Evolutionary conservation across 2,329 filamentous ascomycete genomes (phyloP).

Genomic region (Aspergillus intermedius): DNA sequence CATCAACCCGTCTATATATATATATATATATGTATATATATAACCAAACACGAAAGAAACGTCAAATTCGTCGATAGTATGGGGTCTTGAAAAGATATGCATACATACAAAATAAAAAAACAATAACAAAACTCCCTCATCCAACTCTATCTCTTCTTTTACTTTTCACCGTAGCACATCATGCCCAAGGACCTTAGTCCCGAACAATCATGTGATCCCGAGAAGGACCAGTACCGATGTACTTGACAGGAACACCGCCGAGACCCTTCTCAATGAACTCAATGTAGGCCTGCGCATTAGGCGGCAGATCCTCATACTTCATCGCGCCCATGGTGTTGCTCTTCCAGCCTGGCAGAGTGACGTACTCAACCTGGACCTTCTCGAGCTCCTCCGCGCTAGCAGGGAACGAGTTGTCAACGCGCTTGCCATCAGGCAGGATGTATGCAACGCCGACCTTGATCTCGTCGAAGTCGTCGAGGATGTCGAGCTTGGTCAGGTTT

Average conservation of each 20-base stretch:
- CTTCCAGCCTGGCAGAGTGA: conserved; percentile 57
- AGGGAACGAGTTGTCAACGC: conserved; percentile 51
- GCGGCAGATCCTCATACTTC: conserved; percentile 52
- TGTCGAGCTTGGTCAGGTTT: conserved; percentile 60
- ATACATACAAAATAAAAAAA: conserved; percentile 17
- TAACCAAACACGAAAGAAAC: not conserved
- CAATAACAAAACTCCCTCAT: not conserved
- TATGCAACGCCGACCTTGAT: conserved; percentile 57
- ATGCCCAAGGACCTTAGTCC: conserved; percentile 8
- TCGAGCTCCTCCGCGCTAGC: conserved; percentile 48
- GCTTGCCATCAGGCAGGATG: conserved; percentile 43
- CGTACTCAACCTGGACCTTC: conserved; percentile 52
- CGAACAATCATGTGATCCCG: conserved; percentile 57
- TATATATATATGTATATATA: too few relatives aligned
- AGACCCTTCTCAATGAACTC: conserved; percentile 55
- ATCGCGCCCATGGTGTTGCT: conserved; percentile 51
- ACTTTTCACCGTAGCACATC: too few relatives aligned
- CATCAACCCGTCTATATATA: too few relatives aligned
- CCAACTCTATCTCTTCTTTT: not conserved
- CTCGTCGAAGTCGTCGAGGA: conserved; percentile 58
- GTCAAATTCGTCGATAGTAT: conserved; percentile 1
- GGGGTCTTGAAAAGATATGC: not conserved
- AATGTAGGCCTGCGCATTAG: conserved; percentile 54
- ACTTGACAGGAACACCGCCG: conserved; percentile 52
- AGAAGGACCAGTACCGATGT: conserved; percentile 57